Base-by-base conservation (phyloP, 495 filamentous ascomycete genomes). In the Hamigera avellanea region DNA sequence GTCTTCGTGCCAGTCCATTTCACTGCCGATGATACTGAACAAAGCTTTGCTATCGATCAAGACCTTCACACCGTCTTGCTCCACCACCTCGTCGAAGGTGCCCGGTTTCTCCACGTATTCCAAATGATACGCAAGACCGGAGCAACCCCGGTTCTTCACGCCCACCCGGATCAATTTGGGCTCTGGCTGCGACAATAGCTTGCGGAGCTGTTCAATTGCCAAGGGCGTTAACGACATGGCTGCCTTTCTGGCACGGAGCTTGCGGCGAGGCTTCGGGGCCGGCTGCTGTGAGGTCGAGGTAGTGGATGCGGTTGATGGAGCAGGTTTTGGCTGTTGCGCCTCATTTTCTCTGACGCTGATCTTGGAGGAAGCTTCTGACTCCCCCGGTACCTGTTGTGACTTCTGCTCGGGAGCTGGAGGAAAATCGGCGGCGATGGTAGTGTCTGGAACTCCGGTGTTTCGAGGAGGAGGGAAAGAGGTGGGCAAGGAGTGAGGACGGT, bases 1-100 rank as follows among this genome's bases (percentile, higher is more conserved):
- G 49, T 95, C 93, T 60, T 96, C 88, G 2, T 89, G 74, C 89
- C 88, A 98, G 53, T 98, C 91, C 91, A 98, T 98, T 69, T 96
- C 91, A 48, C 83, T 95, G 7, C 93, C 91, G 55, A 98, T 94
- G 29, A 98, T 95, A 53, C 85, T 95, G 48, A 98, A 91, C 40
- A 98, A 64, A 41, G 91, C 91, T 62, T 95, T 96, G 62, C 82
- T 87, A 62, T 98, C 91, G 36, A 98, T 85, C 58, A 98, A 50
- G 21, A 98, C 93, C 65, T 81, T 91, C 10, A 98, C 91, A 2
- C 87, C 91, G 47, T 95, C 91, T 53, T 96, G 93, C 50, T 91
- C 87, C 10, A 98, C 87, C 38, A 80, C 65, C 53, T 98, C 91
- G 54, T 98, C 91, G 44, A 95, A 91, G 29, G 68, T 69, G 2